phyloP scores from a whole-genome alignment of 2,329 filamentous ascomycete genomes.

The Xylaria sp. region DNA sequence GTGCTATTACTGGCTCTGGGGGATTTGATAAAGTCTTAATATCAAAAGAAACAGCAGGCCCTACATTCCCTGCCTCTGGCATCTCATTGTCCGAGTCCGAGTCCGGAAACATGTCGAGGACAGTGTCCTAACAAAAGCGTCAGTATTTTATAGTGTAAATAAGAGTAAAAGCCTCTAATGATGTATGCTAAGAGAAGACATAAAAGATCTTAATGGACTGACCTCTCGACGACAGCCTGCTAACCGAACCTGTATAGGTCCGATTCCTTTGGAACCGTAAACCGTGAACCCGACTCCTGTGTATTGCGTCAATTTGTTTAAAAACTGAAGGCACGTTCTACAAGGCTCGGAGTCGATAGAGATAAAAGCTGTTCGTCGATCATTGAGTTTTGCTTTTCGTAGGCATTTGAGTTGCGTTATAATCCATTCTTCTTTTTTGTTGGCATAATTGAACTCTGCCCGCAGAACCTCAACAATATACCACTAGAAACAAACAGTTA shows the following conservation, averaged over 20 bases:
- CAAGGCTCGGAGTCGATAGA: constrained; percentile 44
- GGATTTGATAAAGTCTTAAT: no score
- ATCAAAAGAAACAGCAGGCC: no score
- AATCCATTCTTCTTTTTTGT: constrained; percentile 17
- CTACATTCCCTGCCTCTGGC: neutral
- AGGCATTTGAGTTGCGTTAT: constrained; percentile 35
- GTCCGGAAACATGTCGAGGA: constrained; percentile 37
- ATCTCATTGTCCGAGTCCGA: constrained; percentile 38
- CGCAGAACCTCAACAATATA: constrained; percentile 7
- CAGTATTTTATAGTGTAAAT: neutral
- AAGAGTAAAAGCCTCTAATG: neutral
- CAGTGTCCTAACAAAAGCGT: constrained; percentile 24
- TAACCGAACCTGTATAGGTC: constrained; percentile 38
- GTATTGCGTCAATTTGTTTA: constrained; percentile 38
- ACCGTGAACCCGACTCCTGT: constrained; percentile 39
- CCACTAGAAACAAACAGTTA: constrained; percentile 12
- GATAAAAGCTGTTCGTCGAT: constrained; percentile 34
- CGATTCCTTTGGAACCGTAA: constrained; percentile 33
- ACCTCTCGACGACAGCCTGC: constrained; percentile 20
- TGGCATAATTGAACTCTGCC: neutral
- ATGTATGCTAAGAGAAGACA: neutral
- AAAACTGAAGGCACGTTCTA: constrained; percentile 38
- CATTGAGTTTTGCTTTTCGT: constrained; percentile 18
- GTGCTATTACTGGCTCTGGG: neutral
- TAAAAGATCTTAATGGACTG: neutral